Conservation (phyloP, 2,329 filamentous ascomycete species). For the Bipolaris oryzae region DNA sequence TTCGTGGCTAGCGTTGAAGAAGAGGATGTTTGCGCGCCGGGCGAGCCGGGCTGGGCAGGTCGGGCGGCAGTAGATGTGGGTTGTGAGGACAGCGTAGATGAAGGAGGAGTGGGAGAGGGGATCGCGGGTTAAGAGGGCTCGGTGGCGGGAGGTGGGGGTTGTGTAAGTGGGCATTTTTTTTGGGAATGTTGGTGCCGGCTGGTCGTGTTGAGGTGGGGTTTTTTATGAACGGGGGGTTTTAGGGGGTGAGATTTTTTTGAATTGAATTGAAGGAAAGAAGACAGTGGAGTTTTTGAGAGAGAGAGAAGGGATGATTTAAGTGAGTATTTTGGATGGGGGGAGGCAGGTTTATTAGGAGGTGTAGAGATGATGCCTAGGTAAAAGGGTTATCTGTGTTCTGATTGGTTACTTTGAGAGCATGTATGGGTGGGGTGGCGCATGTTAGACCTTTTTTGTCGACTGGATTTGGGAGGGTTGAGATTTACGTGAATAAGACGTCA, state of each 20-base stretch:
- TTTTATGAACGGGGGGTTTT: too few relatives aligned
- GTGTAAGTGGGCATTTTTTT: conserved; percentile 43
- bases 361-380: neutral
- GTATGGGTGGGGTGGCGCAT: conserved; percentile 19
- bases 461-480: neutral
- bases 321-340: too few relatives aligned
- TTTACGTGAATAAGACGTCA: neutral
- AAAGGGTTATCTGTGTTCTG: conserved; percentile 10
- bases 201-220: too few relatives aligned
- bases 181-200: too few relatives aligned
- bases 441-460: neutral
- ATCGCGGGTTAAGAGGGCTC: conserved; percentile 55
- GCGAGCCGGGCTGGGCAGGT: conserved; percentile 66
- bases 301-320: too few relatives aligned
- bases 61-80: conserved; percentile 65
- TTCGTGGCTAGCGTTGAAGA: conserved; percentile 55
- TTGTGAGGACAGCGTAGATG: conserved; percentile 63
- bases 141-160: conserved; percentile 45
- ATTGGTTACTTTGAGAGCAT: conserved; percentile 35
- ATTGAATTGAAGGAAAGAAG: too few relatives aligned
- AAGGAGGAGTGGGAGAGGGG: conserved; percentile 54
- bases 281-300: too few relatives aligned
- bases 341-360: neutral
- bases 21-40: conserved; percentile 62
- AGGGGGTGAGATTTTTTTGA: too few relatives aligned